Evolutionary conservation across 1,284 basidiomycete genomes (phyloP).

Genomic region (Rhodotorula sp.): DNA sequence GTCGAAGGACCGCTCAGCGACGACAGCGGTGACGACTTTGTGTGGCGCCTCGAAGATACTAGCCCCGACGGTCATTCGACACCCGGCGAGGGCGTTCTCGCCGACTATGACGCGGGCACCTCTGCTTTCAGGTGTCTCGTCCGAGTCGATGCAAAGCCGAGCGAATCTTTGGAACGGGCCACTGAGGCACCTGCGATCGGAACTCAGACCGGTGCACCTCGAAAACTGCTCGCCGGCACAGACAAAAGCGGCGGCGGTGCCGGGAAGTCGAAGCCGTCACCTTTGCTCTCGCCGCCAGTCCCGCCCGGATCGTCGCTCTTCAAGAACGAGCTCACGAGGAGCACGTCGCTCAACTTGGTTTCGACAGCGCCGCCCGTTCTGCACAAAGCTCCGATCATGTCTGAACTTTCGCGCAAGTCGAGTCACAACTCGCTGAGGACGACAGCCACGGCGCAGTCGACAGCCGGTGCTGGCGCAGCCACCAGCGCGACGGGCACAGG

Average conservation of each 20-base stretch:
- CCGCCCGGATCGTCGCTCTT: conserved; percentile 28
- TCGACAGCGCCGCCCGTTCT: conserved; percentile 22
- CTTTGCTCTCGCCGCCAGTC: conserved; percentile 15
- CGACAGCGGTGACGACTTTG: conserved; percentile 25
- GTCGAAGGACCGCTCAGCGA: conserved; percentile 44
- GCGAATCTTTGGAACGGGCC: no score
- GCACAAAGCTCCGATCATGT: conserved; percentile 23
- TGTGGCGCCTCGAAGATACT: conserved; percentile 27
- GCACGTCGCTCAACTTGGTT: conserved; percentile 33
- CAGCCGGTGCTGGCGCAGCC: neutral
- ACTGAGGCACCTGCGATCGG: neutral
- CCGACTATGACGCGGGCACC: conserved; percentile 14
- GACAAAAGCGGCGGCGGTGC: neutral
- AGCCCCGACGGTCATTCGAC: neutral
- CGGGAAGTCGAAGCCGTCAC: conserved; percentile 6
- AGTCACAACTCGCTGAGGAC: conserved; percentile 24
- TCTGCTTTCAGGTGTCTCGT: conserved; percentile 27
- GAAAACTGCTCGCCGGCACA: neutral
- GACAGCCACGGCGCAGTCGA: neutral
- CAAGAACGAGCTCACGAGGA: conserved; percentile 28
- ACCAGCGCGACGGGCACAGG: neutral
- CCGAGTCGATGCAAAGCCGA: conserved; percentile 12
- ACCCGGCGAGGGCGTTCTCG: conserved; percentile 9
- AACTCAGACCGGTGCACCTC: neutral
- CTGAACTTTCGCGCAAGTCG: conserved; percentile 33